These are phyloP conservation scores for Barnettozyma salicaria DNA, from an alignment of 805 yeast species.

Conservation along the genomic window DNA sequence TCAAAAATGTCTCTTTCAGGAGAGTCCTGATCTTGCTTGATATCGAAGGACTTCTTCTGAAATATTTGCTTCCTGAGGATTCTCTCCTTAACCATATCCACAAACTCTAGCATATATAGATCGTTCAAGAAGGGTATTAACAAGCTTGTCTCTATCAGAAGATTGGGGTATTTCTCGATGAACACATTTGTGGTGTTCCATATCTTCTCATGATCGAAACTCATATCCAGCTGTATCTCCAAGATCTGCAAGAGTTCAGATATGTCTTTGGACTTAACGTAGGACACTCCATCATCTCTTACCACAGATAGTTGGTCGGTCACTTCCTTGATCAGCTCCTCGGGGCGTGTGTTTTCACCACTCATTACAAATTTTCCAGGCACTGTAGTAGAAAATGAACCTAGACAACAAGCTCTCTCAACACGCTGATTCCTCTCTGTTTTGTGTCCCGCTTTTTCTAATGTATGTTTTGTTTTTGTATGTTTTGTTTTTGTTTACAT, in stretches of 20 bases:
- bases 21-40: not conserved
- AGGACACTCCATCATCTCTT: not conserved
- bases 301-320: slow-evolving; percentile 1
- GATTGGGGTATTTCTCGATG: slow-evolving; percentile 12
- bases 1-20: not conserved
- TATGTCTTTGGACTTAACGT: slow-evolving; percentile 1
- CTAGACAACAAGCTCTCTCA: too few relatives aligned
- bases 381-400: not conserved
- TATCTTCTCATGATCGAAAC: not conserved
- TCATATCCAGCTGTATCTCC: not conserved
- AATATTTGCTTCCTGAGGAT: not conserved
- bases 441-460: not conserved
- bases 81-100: slow-evolving; percentile 9
- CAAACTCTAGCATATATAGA: slow-evolving; percentile 15
- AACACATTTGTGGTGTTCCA: slow-evolving; percentile 15
- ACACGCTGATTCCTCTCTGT: too few relatives aligned
- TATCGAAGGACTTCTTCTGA: too few relatives aligned
- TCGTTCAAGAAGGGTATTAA: slow-evolving; percentile 14
- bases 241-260: not conserved
- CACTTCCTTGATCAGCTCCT: too few relatives aligned
- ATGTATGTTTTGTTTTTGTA: not conserved
- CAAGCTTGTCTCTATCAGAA: slow-evolving; percentile 10
- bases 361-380: not conserved
- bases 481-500: not conserved
- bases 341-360: not conserved